phyloP scores from a whole-genome alignment of 179 eudicot species.

The Spinacia oleracea region DNA sequence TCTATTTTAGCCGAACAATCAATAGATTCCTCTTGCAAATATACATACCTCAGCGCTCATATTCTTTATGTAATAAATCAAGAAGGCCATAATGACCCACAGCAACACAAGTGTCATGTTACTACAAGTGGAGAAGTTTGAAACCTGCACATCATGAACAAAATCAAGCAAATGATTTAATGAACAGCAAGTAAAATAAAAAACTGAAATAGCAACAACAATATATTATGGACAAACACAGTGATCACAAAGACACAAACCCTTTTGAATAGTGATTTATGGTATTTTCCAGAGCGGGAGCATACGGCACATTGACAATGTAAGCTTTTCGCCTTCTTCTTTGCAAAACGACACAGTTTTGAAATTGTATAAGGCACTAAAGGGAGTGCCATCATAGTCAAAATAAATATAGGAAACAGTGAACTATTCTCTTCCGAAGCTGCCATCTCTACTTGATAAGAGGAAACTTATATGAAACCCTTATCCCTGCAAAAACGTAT shows the following conservation, averaged over 20 bases:
- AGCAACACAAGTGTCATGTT: conserved; percentile 80
- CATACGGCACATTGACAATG: conserved; percentile 78
- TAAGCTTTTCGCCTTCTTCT: conserved; percentile 60
- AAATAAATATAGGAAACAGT: conserved; percentile 77
- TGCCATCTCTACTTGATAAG: conserved; percentile 50
- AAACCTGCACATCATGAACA: conserved; percentile 44
- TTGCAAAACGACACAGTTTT: conserved; percentile 66
- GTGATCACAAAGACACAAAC: conserved; percentile 44
- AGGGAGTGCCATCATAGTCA: conserved; percentile 84
- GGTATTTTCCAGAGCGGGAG: conserved; percentile 80
- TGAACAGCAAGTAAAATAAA: background rate
- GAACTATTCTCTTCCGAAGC: conserved; percentile 82
- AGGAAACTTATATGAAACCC: conserved; percentile 21
- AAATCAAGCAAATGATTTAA: conserved; percentile 4
- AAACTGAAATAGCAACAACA: background rate
- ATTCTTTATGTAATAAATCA: conserved; percentile 73
- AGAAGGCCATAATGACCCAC: conserved; percentile 74
- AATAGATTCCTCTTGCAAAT: background rate
- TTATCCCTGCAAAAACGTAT: conserved; percentile 18
- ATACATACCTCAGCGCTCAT: conserved; percentile 70
- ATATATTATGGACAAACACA: background rate
- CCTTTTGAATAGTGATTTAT: conserved; percentile 63
- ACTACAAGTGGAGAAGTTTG: conserved; percentile 69
- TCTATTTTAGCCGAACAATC: background rate
- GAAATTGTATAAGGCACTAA: conserved; percentile 82